These are phyloP conservation scores for Candida michaelii DNA, from an alignment of 805 yeast genomes.

Conservation along the genomic window DNA sequence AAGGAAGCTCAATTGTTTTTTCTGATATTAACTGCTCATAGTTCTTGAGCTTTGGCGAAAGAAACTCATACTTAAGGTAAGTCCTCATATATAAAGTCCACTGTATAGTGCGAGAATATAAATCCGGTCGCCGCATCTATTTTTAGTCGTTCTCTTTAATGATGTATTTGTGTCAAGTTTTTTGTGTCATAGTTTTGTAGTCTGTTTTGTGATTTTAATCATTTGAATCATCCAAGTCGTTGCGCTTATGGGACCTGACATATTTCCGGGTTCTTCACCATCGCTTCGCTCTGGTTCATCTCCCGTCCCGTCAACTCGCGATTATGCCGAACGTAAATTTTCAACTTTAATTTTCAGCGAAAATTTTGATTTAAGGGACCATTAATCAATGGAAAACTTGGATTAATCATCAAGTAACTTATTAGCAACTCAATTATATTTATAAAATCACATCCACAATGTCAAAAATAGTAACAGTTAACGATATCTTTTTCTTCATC, in stretches of 20 bases:
- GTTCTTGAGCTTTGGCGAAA: background rate
- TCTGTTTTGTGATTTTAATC: too few species aligned
- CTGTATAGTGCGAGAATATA: too few species aligned
- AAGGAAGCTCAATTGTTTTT: background rate
- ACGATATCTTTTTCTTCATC: slow-evolving; percentile 70
- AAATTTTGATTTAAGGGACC: slow-evolving; percentile 6
- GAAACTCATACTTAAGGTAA: too few species aligned
- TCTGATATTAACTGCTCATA: background rate
- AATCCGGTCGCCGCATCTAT: too few species aligned
- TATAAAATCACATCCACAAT: background rate
- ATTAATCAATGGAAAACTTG: background rate
- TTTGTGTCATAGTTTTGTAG: too few species aligned
- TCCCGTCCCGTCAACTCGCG: background rate
- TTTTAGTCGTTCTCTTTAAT: too few species aligned
- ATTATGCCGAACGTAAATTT: slow-evolving; percentile 2
- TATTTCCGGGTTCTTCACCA: too few species aligned
- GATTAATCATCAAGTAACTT: background rate
- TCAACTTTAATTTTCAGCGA: background rate
- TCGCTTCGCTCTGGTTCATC: background rate
- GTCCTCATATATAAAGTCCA: too few species aligned
- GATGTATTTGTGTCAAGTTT: too few species aligned
- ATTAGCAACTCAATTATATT: background rate
- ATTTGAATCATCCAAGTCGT: too few species aligned
- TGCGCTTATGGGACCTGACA: too few species aligned
- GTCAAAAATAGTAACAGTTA: slow-evolving; percentile 28